These are phyloP conservation scores for Diplodia corticola DNA, from an alignment of 2,329 filamentous ascomycete species.

Conservation along the genomic window DNA sequence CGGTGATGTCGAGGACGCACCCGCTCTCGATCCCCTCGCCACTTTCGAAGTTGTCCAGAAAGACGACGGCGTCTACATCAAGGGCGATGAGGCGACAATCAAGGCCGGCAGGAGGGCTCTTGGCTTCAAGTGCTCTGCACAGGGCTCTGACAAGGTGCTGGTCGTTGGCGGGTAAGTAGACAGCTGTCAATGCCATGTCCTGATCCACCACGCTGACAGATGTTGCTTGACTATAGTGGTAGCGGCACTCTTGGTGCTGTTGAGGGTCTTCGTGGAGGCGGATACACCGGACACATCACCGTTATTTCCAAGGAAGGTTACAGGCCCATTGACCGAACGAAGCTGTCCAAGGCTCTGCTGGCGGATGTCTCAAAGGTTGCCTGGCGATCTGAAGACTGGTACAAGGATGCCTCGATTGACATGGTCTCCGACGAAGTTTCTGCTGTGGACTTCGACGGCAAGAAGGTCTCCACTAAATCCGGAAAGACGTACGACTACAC, in stretches of 20 bases:
- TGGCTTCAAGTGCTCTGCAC: conserved; percentile 68
- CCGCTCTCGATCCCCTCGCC: conserved; percentile 81
- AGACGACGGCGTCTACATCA: conserved; percentile 80
- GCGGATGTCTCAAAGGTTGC: conserved; percentile 77
- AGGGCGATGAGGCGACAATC: conserved; percentile 74
- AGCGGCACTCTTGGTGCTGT: conserved; percentile 79
- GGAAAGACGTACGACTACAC: conserved; percentile 74
- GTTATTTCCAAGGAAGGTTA: conserved; percentile 83
- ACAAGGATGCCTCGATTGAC: conserved; percentile 61
- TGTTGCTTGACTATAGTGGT: conserved; percentile 52
- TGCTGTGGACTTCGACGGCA: conserved; percentile 71
- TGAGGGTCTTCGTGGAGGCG: conserved; percentile 78
- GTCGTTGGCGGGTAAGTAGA: conserved; percentile 69
- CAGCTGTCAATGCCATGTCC: not conserved
- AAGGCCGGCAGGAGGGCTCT: conserved; percentile 73
- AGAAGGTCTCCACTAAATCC: conserved; percentile 71
- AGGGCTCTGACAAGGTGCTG: conserved; percentile 66
- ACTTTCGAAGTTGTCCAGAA: conserved; percentile 80
- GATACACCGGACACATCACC: conserved; percentile 77
- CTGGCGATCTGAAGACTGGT: conserved; percentile 76
- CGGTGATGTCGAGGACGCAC: conserved; percentile 93
- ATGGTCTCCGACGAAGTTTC: conserved; percentile 63
- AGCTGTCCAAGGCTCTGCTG: conserved; percentile 90
- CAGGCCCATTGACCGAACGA: conserved; percentile 87
- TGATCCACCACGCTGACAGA: not conserved